Evolutionary conservation across 2,329 filamentous ascomycete genomes (phyloP), one percentile per base, ranked within the genome.

Genomic region (Penicillium sp.): DNA sequence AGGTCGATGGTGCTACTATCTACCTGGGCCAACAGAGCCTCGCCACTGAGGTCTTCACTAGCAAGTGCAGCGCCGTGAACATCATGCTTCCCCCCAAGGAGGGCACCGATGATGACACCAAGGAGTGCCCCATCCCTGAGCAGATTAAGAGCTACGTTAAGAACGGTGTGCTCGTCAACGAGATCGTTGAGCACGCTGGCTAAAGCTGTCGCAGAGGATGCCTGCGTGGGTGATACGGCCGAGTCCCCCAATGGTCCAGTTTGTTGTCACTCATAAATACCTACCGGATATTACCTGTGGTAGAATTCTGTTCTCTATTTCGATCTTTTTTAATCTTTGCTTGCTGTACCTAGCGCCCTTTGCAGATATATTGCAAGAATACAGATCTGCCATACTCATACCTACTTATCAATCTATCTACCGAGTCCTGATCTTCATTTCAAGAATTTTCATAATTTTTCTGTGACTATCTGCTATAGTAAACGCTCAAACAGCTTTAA

Each of bases 181-280:
- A 98, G 84, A 98, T 99, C 77, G 95, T 99, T 19, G 93, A 95
- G 72, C 94, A 98, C 80, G 88, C 91, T 66, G 93, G 94, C 60
- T 97, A 84, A 64, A 53, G 13, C 24, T 24, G 22, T 28, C 4
- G 7, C 15, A 28, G 22, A 28, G 44, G 24, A 28, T 49, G 45
- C 45, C 45, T 9, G 24, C 24, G 17, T 30, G 24, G n/a, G 15
- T 49, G 47, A 22, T n/a, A 15, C 15, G 2, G 47, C 47, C 47
- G 28, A 13, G 15, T 15, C 17, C 8, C 8, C 3, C 2, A 15
- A 15, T 10, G 51, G 15, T 15, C 7, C 7, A 8, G 17, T 4
- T 40, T n/a, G 13, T 13, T 40, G 13, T 38, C 35, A 38, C 33
- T 53, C 19, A 37, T 30, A n/a, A n/a, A n/a, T n/a, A 12, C 28